Evolutionary conservation across 257 asterid genomes (phyloP).

Genomic region (Galeopsis tetrahit): DNA sequence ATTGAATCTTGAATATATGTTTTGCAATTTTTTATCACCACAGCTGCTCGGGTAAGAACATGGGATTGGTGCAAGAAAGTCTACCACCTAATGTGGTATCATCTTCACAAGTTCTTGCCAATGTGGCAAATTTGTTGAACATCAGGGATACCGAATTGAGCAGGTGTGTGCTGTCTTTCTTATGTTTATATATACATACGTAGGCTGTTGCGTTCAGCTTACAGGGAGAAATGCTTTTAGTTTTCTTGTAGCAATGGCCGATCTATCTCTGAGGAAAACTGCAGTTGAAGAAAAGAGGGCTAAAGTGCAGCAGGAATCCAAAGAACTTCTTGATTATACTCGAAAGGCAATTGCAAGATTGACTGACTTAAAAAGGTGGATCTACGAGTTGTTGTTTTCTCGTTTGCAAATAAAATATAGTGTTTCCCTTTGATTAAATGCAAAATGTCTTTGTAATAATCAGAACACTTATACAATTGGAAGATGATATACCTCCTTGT

Average conservation of each 20-base stretch:
- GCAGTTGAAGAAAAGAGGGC: constrained; percentile 89
- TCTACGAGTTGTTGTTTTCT: not conserved
- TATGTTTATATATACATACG: constrained; percentile 3
- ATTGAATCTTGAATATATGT: no score
- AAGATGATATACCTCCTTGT: constrained; percentile 89
- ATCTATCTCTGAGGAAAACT: constrained; percentile 85
- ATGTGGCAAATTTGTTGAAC: constrained; percentile 83
- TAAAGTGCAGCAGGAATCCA: constrained; percentile 90
- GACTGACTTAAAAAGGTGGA: constrained; percentile 81
- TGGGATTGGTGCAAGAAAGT: constrained; percentile 96
- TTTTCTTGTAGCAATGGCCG: constrained; percentile 94
- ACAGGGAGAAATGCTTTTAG: constrained; percentile 48
- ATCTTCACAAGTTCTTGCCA: constrained; percentile 92
- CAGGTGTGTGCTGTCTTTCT: constrained; percentile 54
- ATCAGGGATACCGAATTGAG: constrained; percentile 95
- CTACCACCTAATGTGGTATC: constrained; percentile 83
- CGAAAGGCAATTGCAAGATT: constrained; percentile 94
- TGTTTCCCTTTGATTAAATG: constrained; percentile 20
- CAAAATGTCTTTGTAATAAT: constrained; percentile 11
- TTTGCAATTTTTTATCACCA: constrained; percentile 31
- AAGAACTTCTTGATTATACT: constrained; percentile 90
- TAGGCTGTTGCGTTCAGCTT: constrained; percentile 31
- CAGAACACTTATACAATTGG: constrained; percentile 91
- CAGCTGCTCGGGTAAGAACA: constrained; percentile 91
- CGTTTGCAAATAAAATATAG: constrained; percentile 20